These are phyloP conservation scores for Solanum medicagineum DNA, from an alignment of 257 asterid genomes.

Conservation along the genomic window DNA sequence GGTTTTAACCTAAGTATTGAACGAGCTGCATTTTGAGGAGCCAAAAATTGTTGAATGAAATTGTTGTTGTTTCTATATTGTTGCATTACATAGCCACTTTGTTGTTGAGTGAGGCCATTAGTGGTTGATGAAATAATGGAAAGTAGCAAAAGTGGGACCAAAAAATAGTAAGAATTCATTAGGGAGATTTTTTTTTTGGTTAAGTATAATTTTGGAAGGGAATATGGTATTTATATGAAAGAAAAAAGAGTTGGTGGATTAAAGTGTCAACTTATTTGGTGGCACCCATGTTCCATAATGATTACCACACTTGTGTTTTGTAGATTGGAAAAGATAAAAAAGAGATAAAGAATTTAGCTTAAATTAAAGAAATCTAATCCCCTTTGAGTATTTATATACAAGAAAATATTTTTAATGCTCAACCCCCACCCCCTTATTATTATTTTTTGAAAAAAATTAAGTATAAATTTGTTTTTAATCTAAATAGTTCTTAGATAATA, in stretches of 20 bases:
- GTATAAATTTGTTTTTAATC: neutral
- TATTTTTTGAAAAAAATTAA: neutral
- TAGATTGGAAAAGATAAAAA: neutral
- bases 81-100: neutral
- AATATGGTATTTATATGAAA: neutral
- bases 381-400: neutral
- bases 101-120: neutral
- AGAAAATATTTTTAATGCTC: neutral
- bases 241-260: slow-evolving; percentile 14
- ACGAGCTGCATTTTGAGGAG: slow-evolving; percentile 31
- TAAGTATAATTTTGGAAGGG: neutral
- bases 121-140: neutral
- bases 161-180: slow-evolving; percentile 4
- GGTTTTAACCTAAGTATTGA: slow-evolving; percentile 13
- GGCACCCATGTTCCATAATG: slow-evolving; percentile 40
- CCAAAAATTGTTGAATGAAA: slow-evolving; percentile 15
- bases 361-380: neutral
- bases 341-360: neutral
- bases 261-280: slow-evolving; percentile 15
- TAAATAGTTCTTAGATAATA: neutral
- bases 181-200: neutral
- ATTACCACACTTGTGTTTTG: slow-evolving; percentile 13
- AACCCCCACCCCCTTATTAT: neutral
- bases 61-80: neutral
- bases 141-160: neutral